Evolutionary conservation across 257 asterid genomes (phyloP), one percentile per base, ranked within the genome.

Genomic region (Salvia hispanica): DNA sequence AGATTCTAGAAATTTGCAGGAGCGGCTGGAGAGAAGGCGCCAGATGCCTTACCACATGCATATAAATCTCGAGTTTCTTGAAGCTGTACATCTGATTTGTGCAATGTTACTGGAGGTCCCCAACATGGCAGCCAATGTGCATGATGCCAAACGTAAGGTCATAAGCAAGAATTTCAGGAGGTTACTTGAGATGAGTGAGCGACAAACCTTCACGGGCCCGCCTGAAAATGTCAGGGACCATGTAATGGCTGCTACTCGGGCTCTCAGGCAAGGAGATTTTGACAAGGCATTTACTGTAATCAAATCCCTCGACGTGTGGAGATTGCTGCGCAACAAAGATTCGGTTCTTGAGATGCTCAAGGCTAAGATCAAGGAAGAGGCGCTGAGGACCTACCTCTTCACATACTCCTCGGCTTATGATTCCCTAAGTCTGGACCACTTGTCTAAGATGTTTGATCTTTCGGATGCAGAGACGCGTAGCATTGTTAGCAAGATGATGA

Each of bases 31-130:
- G 82, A 85, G 95, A 74, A 85, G 99, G 86, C 95, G 99, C 34
- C 96, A 90, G 75, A 90, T 93, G 99, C 99, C 99, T 6, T 93
- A 93, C 72, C 99, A 93, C 63, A 88, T 90, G 97, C 99, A 94
- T 64, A 94, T 94, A 69, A 94, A 94, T 75, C 96, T 94, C 6
- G 99, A 94, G 83, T 96, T 94, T 71, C 95, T 94, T 0, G 99
- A 94, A 81, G 92, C 99, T n/a, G 96, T 91, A 28, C 97, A 94
- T 79, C 81, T 94, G 70, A 91, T 74, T 18, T 85, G 95, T 71
- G 95, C 95, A 28, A 94, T 94, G 99, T 77, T 94, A 62, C 85
- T 94, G 14, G 99, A 94, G 79, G 99, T 94, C 51, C 99, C 99
- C 9, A 88, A 88, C 85, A 88, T 94, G 95, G 97, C 99, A 57